Evolutionary conservation across 2,329 filamentous ascomycete species (phyloP).

Genomic region (Phyllosticta capitalensis): DNA sequence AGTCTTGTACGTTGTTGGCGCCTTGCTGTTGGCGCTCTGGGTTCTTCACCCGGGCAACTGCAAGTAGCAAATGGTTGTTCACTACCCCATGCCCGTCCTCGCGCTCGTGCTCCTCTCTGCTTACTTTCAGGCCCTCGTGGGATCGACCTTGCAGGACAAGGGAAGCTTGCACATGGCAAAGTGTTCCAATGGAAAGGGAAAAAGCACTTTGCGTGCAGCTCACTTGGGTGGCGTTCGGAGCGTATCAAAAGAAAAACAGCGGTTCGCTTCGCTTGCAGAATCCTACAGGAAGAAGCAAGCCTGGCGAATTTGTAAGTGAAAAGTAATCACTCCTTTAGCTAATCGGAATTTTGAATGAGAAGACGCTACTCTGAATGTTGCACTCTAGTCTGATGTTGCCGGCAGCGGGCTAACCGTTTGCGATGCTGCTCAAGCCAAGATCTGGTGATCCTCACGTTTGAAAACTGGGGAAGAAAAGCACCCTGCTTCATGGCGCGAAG

Average conservation of each 20-base stretch:
- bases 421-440: neutral
- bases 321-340: neutral
- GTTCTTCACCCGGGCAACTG: constrained; percentile 1
- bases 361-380: neutral
- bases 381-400: neutral
- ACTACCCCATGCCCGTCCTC: neutral
- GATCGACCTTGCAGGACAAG: neutral
- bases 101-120: neutral
- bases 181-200: neutral
- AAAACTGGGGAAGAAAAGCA: neutral
- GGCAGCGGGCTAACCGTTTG: neutral
- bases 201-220: neutral
- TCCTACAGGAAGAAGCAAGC: neutral
- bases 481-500: neutral
- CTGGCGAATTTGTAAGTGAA: neutral
- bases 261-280: neutral
- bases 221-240: neutral
- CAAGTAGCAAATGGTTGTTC: neutral
- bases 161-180: neutral
- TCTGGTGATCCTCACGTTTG: neutral
- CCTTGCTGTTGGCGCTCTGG: constrained; percentile 2
- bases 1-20: neutral
- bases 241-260: neutral
- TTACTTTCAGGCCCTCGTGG: neutral
- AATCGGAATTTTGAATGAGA: neutral